Base-by-base conservation (phyloP, 2,329 filamentous ascomycete species). In the Ophiostoma ulmi region DNA sequence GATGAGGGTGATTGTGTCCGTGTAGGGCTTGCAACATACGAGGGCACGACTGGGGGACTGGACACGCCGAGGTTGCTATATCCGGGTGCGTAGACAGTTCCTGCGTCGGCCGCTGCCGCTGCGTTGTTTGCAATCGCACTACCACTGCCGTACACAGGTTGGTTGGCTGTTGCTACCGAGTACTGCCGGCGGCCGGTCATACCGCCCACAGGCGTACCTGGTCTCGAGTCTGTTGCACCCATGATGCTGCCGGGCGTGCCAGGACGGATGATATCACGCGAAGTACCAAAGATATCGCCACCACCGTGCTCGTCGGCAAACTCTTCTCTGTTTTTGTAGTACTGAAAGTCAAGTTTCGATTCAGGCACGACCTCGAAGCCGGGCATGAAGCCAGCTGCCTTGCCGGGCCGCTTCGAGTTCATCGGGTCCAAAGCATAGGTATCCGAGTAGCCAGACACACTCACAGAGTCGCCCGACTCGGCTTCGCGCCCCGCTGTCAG, bases 301-400 rank as follows among this genome's bases (percentile, higher is more conserved):
- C 91, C 93, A n/a, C 93, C 93, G 74, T 93, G 91, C 70, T 95
- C 92, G 13, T 93, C 90, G 1, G 89, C 88, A 80, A 98, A 97
- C 75, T 97, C 94, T 1, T 91, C 87, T 1, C 93, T 86, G 79
- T 97, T 90, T 80, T 97, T 97, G 84, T 90, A 98, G 80, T 93
- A 94, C 72, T 93, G 89, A 77, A 96, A 97, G 78, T 97, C 93
- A 79, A 97, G 89, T 67, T 93, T 88, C 70, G 86, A 86, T 76
- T 98, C 94, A 0, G 91, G 89, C 0, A 98, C 94, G 71, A 97
- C 88, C 79, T 98, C 94, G 79, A 97, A 97, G 0, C 93, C 92
- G 0, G 90, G 88, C 5, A 91, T 74, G 0, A 65, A 6, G 44
- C 61, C 11, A 58, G 41, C 36, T 14, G 75, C 76, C 73, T 80